phyloP scores from a whole-genome alignment of 2,329 filamentous ascomycete species.

The Xylogone sp. region DNA sequence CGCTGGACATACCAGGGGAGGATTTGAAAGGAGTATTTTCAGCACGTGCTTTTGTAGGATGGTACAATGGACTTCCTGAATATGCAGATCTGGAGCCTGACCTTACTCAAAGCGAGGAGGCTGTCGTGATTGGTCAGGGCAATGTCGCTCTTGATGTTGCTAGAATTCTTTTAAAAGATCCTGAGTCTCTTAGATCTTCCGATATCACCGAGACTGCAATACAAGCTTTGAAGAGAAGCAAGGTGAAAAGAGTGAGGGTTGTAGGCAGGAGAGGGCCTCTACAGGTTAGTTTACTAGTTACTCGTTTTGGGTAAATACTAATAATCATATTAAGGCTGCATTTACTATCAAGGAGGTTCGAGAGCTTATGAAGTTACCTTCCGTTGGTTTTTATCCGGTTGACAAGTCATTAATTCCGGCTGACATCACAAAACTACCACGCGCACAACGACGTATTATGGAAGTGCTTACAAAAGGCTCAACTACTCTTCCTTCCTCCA shows the following conservation, averaged over 20 bases:
- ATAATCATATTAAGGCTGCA: constrained; percentile 57
- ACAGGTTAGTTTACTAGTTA: constrained; percentile 54
- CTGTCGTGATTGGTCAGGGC: constrained; percentile 87
- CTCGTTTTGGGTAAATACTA: background rate
- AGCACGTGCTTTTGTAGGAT: constrained; percentile 90
- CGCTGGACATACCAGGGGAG: constrained; percentile 77
- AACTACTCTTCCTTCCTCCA: constrained; percentile 35
- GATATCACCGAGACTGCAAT: constrained; percentile 88
- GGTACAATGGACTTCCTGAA: constrained; percentile 95
- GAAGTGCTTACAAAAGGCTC: constrained; percentile 79
- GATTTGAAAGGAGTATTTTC: constrained; percentile 75
- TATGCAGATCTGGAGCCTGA: constrained; percentile 70
- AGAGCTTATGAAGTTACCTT: constrained; percentile 76
- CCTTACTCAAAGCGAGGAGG: constrained; percentile 72
- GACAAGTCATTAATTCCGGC: constrained; percentile 63
- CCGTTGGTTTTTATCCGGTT: constrained; percentile 68
- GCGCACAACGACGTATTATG: constrained; percentile 72
- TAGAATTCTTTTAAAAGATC: constrained; percentile 74
- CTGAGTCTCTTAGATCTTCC: constrained; percentile 71
- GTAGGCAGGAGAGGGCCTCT: constrained; percentile 85
- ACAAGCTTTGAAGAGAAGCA: constrained; percentile 67
- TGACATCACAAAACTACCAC: constrained; percentile 65
- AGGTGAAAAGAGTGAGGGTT: constrained; percentile 75
- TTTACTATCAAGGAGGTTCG: constrained; percentile 95
- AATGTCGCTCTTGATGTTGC: constrained; percentile 96